A percentile compares a stretch with the other conserved stretches of the same genome.
Conservation (phyloP, 108 stramenopile genomes). For the Pseudonitzschia delicatissima region DNA sequence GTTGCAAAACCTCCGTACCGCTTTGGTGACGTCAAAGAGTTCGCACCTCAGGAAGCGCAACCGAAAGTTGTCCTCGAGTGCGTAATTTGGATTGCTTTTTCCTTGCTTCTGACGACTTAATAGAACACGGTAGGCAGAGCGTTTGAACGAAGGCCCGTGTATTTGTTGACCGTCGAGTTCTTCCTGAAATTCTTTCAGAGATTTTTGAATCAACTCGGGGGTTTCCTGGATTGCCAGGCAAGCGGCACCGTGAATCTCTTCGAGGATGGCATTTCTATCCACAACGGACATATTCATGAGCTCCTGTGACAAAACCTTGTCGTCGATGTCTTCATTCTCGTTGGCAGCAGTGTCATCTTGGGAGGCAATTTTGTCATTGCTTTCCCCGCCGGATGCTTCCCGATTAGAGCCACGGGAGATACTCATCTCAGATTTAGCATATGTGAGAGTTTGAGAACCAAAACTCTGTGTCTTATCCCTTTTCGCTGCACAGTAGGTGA, state of each 20-base stretch:
- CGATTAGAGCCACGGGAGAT: too few relatives aligned
- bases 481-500: too few relatives aligned
- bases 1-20: constrained; percentile 28
- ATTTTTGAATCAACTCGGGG: background rate
- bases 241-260: constrained; percentile 1
- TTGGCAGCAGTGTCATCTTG: too few relatives aligned
- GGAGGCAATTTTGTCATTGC: too few relatives aligned
- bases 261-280: background rate
- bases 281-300: background rate
- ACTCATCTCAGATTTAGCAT: too few relatives aligned
- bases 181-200: background rate
- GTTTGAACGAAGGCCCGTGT: background rate
- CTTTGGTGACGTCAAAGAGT: constrained; percentile 24
- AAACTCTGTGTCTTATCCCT: too few relatives aligned
- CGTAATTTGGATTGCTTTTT: background rate
- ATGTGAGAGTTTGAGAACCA: too few relatives aligned
- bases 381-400: too few relatives aligned
- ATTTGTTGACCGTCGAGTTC: background rate
- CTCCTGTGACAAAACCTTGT: background rate
- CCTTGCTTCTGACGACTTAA: background rate
- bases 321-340: too few relatives aligned
- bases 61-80: constrained; percentile 16
- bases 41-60: constrained; percentile 37
- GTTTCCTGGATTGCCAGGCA: constrained; percentile 3
- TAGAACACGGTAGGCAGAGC: background rate